These are phyloP conservation scores for Pseudogymnoascus sp. DNA, from an alignment of 2,329 filamentous ascomycete species.

Conservation along the genomic window DNA sequence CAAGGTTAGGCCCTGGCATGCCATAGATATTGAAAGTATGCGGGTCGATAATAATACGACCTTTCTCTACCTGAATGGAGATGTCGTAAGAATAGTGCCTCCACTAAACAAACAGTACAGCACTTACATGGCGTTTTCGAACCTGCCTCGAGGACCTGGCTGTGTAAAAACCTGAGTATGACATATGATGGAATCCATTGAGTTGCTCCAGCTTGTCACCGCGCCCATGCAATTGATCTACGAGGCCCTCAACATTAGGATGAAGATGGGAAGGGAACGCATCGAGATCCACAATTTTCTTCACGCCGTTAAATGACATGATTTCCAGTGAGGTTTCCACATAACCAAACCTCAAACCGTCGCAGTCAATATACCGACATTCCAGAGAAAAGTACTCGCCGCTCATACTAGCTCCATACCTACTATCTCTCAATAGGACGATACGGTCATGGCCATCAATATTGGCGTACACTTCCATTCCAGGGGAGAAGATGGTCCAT, in stretches of 20 bases:
- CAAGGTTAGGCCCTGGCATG: slow-evolving; percentile 13
- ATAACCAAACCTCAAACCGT: slow-evolving; percentile 17
- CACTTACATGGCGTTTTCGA: slow-evolving; percentile 16
- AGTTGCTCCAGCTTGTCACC: slow-evolving; percentile 13
- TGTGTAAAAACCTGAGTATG: slow-evolving; percentile 18
- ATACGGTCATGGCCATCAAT: slow-evolving; percentile 17
- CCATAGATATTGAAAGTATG: slow-evolving; percentile 15
- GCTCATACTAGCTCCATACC: slow-evolving; percentile 20
- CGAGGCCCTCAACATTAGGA: slow-evolving; percentile 11
- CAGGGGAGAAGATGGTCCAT: slow-evolving; percentile 30
- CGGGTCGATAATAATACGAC: slow-evolving; percentile 18
- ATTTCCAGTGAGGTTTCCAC: slow-evolving; percentile 15
- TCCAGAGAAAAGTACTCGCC: slow-evolving; percentile 15
- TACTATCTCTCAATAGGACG: slow-evolving; percentile 16
- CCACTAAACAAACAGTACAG: not conserved
- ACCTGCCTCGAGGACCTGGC: slow-evolving; percentile 15
- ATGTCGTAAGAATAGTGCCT: slow-evolving; percentile 8
- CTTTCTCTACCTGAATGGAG: slow-evolving; percentile 14
- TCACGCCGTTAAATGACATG: slow-evolving; percentile 13
- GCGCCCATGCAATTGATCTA: slow-evolving; percentile 11
- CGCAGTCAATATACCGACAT: slow-evolving; percentile 16
- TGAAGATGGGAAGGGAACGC: slow-evolving; percentile 16
- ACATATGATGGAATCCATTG: slow-evolving; percentile 17
- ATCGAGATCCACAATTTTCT: slow-evolving; percentile 14
- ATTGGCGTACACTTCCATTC: slow-evolving; percentile 17